Percentiles rank a stretch among this genome's conserved stretches.
Conservation (phyloP, 768 basidiomycete genomes). For the Boletus rex-veris region DNA sequence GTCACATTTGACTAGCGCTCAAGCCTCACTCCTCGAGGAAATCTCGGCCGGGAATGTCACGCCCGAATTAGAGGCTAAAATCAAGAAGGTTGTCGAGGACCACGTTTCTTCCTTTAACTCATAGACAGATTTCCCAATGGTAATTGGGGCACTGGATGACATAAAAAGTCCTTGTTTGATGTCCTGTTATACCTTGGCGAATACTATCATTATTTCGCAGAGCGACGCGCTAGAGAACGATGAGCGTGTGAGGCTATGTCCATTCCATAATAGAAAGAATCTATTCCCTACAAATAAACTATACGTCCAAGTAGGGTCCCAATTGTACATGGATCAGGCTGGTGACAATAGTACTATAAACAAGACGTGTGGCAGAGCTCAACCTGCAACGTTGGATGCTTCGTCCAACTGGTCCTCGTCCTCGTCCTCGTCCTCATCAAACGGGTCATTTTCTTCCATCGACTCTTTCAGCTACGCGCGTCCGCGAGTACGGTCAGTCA, state of each 20-base stretch:
- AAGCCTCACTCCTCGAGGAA: constrained; percentile 75
- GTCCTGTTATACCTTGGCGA: constrained; percentile 26
- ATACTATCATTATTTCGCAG: constrained; percentile 29
- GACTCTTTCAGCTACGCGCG: constrained; percentile 62
- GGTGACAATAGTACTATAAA: background rate
- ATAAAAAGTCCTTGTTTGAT: constrained; percentile 20
- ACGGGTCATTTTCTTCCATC: constrained; percentile 68
- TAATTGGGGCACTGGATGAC: constrained; percentile 16
- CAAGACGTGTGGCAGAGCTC: background rate
- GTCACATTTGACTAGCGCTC: constrained; percentile 72
- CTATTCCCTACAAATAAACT: background rate
- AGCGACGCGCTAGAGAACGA: background rate
- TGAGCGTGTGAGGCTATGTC: too few species aligned
- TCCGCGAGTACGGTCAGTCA: background rate
- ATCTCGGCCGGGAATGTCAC: constrained; percentile 83
- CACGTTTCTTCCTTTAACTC: constrained; percentile 79
- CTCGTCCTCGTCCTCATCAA: constrained; percentile 50
- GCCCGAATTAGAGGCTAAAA: constrained; percentile 87
- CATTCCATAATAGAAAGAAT: background rate
- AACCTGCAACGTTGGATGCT: constrained; percentile 10
- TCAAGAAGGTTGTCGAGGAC: constrained; percentile 92
- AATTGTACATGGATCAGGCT: background rate
- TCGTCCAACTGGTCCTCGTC: constrained; percentile 34
- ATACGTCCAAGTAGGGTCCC: background rate
- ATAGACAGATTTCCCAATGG: constrained; percentile 32